Conservation (phyloP, 257 asterid genomes). For the Asclepias syriaca region DNA sequence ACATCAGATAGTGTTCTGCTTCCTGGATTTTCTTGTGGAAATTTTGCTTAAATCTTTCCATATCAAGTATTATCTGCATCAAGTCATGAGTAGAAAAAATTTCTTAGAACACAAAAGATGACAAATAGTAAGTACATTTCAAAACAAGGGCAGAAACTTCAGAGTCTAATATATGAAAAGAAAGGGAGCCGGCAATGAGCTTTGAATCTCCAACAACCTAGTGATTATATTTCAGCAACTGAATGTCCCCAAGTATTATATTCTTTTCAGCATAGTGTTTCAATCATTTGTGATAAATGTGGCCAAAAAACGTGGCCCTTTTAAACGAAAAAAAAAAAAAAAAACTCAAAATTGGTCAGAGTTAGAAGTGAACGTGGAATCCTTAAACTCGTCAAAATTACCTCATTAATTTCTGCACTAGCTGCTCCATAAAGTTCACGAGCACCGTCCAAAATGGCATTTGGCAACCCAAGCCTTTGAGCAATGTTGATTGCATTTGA, state of each 20-base stretch:
- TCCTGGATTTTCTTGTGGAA: constrained; percentile 53
- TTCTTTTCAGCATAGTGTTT: background rate
- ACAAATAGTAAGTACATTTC: background rate
- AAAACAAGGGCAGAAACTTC: background rate
- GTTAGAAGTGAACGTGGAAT: background rate
- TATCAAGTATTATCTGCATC: constrained; percentile 85
- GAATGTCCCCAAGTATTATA: background rate
- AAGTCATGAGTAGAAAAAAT: background rate
- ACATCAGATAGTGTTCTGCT: constrained; percentile 65
- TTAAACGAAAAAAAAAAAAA: too few species aligned
- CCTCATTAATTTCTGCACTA: constrained; percentile 94
- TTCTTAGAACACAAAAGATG: background rate
- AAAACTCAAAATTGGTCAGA: background rate
- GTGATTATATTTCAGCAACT: background rate
- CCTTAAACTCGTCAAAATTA: constrained; percentile 14
- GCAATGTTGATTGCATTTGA: constrained; percentile 96
- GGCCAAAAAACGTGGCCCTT: background rate
- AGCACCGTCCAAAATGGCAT: constrained; percentile 59
- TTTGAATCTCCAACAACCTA: background rate
- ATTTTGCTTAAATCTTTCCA: constrained; percentile 92
- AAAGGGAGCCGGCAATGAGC: background rate
- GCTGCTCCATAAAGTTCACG: constrained; percentile 90
- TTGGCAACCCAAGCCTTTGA: constrained; percentile 85
- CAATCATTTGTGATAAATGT: background rate
- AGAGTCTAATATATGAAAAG: background rate